phyloP scores from a whole-genome alignment of 331 rosid species.

The Phaseolus coccineus region DNA sequence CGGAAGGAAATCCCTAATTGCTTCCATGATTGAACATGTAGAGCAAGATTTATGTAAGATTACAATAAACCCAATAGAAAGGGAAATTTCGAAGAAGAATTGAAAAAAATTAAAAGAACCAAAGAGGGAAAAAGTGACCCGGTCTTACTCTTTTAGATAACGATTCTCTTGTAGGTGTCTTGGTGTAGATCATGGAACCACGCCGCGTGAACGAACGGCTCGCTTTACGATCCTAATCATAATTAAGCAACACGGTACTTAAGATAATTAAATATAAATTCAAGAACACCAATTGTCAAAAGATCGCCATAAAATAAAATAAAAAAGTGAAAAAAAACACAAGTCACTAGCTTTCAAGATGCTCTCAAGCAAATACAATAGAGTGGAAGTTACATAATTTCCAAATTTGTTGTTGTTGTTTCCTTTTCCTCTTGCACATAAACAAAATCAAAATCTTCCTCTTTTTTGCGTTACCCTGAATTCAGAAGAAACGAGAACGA shows the following conservation, averaged over 20 bases:
- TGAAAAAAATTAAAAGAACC: slow-evolving; percentile 27
- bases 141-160: slow-evolving; percentile 66
- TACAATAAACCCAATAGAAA: background rate
- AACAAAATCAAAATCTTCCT: background rate
- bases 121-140: background rate
- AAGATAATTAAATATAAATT: slow-evolving; percentile 2
- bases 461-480: background rate
- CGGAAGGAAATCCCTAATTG: slow-evolving; percentile 6
- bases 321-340: background rate
- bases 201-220: slow-evolving; percentile 88
- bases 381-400: slow-evolving; percentile 8
- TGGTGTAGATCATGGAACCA: slow-evolving; percentile 88
- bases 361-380: background rate
- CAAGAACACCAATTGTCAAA: slow-evolving; percentile 8
- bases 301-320: background rate
- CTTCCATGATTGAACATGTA: background rate
- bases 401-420: background rate
- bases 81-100: background rate
- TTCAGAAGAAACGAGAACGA: background rate
- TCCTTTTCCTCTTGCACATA: slow-evolving; percentile 18
- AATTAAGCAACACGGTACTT: slow-evolving; percentile 5
- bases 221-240: slow-evolving; percentile 80
- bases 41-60: slow-evolving; percentile 17
- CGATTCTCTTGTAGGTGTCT: slow-evolving; percentile 89
- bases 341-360: slow-evolving; percentile 18